These are phyloP conservation scores for Hymenoscyphus infarciens DNA, from an alignment of 2,329 filamentous ascomycete genomes.

Conservation along the genomic window DNA sequence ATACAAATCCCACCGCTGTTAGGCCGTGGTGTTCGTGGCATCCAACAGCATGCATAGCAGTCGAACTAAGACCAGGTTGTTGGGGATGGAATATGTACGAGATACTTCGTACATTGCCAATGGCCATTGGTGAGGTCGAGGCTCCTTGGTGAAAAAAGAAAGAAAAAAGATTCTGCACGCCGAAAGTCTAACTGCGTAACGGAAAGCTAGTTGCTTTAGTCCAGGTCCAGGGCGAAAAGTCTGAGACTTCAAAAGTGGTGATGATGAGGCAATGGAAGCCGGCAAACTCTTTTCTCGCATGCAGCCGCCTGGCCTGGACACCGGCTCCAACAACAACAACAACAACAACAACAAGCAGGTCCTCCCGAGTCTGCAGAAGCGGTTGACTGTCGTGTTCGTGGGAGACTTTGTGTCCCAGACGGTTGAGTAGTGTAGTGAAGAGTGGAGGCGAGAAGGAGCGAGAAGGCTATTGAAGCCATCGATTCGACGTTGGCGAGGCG, in stretches of 20 bases:
- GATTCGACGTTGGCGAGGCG: neutral
- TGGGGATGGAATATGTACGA: neutral
- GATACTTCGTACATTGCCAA: neutral
- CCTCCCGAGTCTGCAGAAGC: constrained; percentile 1
- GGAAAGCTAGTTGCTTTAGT: neutral
- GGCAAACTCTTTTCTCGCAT: neutral
- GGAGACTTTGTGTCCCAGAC: neutral
- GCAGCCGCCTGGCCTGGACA: neutral
- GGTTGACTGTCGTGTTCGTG: neutral
- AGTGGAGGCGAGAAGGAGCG: neutral
- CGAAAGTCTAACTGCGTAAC: neutral
- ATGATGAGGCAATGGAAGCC: neutral
- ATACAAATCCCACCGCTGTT: neutral
- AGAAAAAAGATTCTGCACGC: neutral
- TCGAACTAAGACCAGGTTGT: constrained; percentile 1
- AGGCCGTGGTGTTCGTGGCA: neutral
- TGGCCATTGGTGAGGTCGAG: neutral
- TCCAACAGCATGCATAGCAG: neutral
- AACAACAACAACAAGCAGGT: constrained; percentile 1
- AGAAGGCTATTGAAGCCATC: neutral
- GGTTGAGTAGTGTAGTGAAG: neutral
- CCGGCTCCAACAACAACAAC: neutral
- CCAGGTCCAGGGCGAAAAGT: neutral
- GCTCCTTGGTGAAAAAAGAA: neutral
- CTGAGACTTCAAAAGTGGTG: neutral